Evolutionary conservation across 805 yeast species (phyloP).

Genomic region (Metschnikowia kofuensis): DNA sequence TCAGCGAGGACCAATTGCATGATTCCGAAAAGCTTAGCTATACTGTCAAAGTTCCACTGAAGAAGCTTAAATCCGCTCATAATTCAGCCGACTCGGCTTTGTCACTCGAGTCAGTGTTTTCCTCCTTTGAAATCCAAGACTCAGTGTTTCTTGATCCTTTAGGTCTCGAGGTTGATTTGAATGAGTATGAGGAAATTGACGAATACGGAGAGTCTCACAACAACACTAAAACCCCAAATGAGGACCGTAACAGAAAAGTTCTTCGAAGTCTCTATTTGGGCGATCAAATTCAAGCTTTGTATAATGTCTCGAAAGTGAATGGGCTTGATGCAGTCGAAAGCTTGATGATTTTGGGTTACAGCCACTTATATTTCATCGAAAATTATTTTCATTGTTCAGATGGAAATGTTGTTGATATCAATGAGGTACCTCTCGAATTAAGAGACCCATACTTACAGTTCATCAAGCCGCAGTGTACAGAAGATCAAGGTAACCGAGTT

Average conservation of each 20-base stretch:
- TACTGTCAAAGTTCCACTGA: conserved; percentile 39
- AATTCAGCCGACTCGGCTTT: conserved; percentile 19
- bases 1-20: conserved; percentile 50
- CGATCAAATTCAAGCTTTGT: conserved; percentile 66
- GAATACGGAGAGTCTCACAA: conserved; percentile 16
- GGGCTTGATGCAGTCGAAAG: conserved; percentile 81
- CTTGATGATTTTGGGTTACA: conserved; percentile 63
- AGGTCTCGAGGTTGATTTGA: conserved; percentile 12
- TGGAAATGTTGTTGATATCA: conserved; percentile 56
- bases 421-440: conserved; percentile 58
- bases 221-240: conserved; percentile 26
- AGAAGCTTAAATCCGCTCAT: conserved; percentile 17
- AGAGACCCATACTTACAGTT: conserved; percentile 70
- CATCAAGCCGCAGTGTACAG: conserved; percentile 47
- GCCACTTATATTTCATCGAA: conserved; percentile 65
- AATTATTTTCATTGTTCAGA: conserved; percentile 59
- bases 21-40: conserved; percentile 44
- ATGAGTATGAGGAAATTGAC: conserved; percentile 24
- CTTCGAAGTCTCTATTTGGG: conserved; percentile 64
- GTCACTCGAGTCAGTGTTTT: conserved; percentile 12
- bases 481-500: conserved; percentile 21
- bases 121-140: conserved; percentile 26
- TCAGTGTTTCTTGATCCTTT: conserved; percentile 21
- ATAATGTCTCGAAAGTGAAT: conserved; percentile 72
- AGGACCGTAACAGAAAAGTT: conserved; percentile 74